These are phyloP conservation scores for Evansstolkia leycettana DNA, from an alignment of 495 filamentous ascomycete species.

Conservation along the genomic window DNA sequence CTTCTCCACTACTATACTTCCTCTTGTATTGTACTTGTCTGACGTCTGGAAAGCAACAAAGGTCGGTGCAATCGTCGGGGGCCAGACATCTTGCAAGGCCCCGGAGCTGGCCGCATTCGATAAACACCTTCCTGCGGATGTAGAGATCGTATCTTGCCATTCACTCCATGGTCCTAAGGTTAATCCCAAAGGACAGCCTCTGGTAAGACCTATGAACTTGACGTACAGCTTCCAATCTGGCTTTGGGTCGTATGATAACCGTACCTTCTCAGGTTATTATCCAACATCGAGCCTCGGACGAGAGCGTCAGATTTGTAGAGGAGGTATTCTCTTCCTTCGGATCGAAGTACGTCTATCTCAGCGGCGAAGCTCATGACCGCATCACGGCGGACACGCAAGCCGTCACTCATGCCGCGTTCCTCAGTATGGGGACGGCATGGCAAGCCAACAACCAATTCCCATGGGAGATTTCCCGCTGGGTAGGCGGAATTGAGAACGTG, in stretches of 20 bases:
- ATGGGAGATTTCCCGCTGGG: constrained; percentile 86
- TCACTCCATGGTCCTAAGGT: constrained; percentile 91
- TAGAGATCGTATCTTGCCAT: constrained; percentile 92
- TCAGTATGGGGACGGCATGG: constrained; percentile 97
- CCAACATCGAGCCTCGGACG: constrained; percentile 74
- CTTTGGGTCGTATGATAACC: neutral
- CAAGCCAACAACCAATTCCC: constrained; percentile 85
- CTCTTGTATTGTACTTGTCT: constrained; percentile 12
- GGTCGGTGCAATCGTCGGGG: constrained; percentile 84
- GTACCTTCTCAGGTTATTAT: constrained; percentile 58
- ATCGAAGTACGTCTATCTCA: constrained; percentile 75
- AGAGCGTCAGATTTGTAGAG: constrained; percentile 66
- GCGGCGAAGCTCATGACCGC: constrained; percentile 77
- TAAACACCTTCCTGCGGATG: constrained; percentile 71
- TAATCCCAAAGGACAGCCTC: constrained; percentile 72
- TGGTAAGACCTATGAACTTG: constrained; percentile 40
- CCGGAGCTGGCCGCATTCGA: constrained; percentile 94
- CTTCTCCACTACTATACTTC: constrained; percentile 1
- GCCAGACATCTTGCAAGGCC: constrained; percentile 96
- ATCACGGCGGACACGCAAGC: constrained; percentile 98
- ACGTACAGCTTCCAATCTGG: neutral
- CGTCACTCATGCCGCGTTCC: constrained; percentile 92
- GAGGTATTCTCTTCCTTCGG: constrained; percentile 66
- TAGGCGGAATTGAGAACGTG: constrained; percentile 96
- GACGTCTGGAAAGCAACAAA: constrained; percentile 62